Base-by-base conservation (phyloP, 1,139 yeast genomes). In the Blastobotrys serpentis region DNA sequence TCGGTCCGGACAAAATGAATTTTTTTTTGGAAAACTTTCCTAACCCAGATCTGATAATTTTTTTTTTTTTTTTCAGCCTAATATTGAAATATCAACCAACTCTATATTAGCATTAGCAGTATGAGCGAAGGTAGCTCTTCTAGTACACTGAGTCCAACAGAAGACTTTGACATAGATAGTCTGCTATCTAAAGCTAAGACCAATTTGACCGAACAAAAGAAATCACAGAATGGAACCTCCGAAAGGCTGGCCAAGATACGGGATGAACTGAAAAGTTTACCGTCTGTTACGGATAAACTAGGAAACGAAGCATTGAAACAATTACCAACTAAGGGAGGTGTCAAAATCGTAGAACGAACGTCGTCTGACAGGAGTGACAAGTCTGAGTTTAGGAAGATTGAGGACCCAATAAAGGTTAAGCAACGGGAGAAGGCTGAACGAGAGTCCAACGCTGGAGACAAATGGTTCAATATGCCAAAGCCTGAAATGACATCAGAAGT, bases 381-480 rank as follows among this genome's bases (percentile, higher is more conserved):
- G 10, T 6, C 26, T 38, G 55, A 58, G 34, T 57, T 66, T 43
- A 57, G 71, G 49, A 62, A 49, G 38, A 70, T 81, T 8, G 71
- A 76, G 49, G 86, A 82, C 57, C 84, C 84, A 2, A 75, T 81
- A 45, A 42, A 60, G 53, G 56, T 59, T 48, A 53, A 59, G 53
- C 54, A 57, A 14, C 59, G 54, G 37, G 49, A 54, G 50, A 48
- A 54, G 42, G 48, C 54, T 30, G 53, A 45, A 37, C 49, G 64
- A 52, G 71, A 67, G 21, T 63, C 65, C 21, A 69, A 68, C 4
- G 70, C 86, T 2, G 85, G 84, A 1, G 67, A 71, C 32, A 73
- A 82, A 54, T 92, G 98, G 98, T 92, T 89, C 64, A 76, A 82
- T 52, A 77, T 92, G 79, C 86, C 87, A 41, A 83, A 81, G 55